Evolutionary conservation across 148 eudicot species (phyloP), one percentile per base, ranked within the genome.

Genomic region (Polygonum maritimum): DNA sequence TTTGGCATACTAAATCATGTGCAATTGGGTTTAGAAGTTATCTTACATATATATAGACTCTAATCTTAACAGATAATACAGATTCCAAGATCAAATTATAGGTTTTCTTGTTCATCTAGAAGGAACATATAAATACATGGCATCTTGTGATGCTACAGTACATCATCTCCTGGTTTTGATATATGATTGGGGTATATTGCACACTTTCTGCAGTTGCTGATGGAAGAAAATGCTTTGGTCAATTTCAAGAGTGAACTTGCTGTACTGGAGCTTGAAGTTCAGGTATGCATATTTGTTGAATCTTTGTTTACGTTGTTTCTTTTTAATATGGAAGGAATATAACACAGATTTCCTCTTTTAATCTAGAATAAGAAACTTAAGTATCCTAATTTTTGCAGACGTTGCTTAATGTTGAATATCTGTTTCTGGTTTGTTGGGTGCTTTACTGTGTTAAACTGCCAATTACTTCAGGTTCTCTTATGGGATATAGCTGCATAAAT

Each of bases 171-270:
- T 13, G 14, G 26, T 26, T 26, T 62, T 11, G 13, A 62, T 16
- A 33, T 33, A 7, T 19, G 39, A n/a, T 36, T 57, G 48, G 70
- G 47, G 67, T 45, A 40, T n/a, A 40, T 69, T 48, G 33, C 60
- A 39, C 69, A 19, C n/a, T 60, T 26, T 14, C 70, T 77, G 75
- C 88, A 95, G 99, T 78, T 95, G 84, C 86, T 82, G 69, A 81
- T 51, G 55, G 91, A 84, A 79, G 98, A 95, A 76, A 89, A 80
- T 57, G 86, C 84, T 38, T 83, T 95, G 79, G 81, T 86, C 81
- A 75, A 85, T 77, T 89, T 91, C 75, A 92, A 91, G 82, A 84
- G 86, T 76, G 98, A 92, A 74, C 96, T 95, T 81, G 92, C 98
- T 55, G 86, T 78, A n/a, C 58, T 85, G 75, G 97, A 89, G 76